Base-by-base conservation (phyloP, 106 monocot genomes). In the Dendrobium nobile region DNA sequence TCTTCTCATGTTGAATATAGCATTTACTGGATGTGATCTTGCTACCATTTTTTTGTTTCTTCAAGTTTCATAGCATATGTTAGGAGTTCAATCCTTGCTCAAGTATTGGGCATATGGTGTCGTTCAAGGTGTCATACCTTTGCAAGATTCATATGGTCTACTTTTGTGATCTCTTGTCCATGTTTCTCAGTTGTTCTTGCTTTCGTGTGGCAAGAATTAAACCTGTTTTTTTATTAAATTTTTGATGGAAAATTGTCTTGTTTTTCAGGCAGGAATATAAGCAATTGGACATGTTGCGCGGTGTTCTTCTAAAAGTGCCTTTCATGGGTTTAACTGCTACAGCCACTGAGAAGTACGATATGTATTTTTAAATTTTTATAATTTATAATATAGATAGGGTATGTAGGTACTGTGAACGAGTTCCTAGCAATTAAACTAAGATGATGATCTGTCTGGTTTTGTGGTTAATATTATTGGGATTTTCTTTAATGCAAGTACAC, bases 281-380 rank as follows among this genome's bases (percentile, higher is more conserved):
- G 83, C 87, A 90, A 67, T 73, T 99, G 58, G 81, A 95, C 78
- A 72, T 54, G 18, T 82, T 99, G 47, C 95, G 93, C 54, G 74
- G 74, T 33, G 54, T 82, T 85, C 91, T 99, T 80, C 44, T 54
- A 51, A 75, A 79, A 82, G 87, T 99, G 2, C 99, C 99, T 79
- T 95, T 99, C 75, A 75, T 99, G 48, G 91, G 87, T 64, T 87
- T 99, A 80, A 99, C 99, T 81, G 99, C 99, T 65, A 99, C 99
- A 43, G 99, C 99, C 17, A 95, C 99, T 26, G 84, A 87, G 79
- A 94, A 89, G 97, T 98, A 91, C 33, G 84, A 5, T 16, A 78
- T 26, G 18, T 61, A 18, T 74, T 24, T 20, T 51, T 74, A n/a
- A 20, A 44, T 44, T 74, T 37, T 37, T 37, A 37, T 37, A 37